phyloP scores from a whole-genome alignment of 768 basidiomycete species.

The Pisolithus marmoratus region DNA sequence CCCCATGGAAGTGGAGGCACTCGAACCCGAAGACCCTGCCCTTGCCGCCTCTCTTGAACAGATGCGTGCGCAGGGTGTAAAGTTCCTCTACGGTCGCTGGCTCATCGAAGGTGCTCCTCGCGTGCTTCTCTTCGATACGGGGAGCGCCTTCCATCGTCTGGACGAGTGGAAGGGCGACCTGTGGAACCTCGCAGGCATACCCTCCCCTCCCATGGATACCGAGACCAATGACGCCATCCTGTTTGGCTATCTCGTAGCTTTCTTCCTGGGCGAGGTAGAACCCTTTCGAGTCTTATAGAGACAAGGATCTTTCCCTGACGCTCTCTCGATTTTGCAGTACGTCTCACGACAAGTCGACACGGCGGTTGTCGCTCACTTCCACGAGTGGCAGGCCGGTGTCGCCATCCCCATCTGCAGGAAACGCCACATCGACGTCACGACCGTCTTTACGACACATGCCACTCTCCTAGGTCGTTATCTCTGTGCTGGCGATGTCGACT shows the following conservation, averaged over 20 bases:
- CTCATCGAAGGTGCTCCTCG: constrained; percentile 95
- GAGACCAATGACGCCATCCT: constrained; percentile 98
- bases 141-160: constrained; percentile 76
- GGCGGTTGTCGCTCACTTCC: constrained; percentile 96
- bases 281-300: too few relatives aligned
- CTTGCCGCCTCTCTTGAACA: constrained; percentile 68
- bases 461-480: constrained; percentile 98
- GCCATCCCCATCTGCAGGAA: constrained; percentile 94
- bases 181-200: constrained; percentile 98
- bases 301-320: constrained; percentile 1
- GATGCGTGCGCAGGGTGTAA: constrained; percentile 89
- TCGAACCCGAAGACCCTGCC: constrained; percentile 80
- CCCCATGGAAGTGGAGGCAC: constrained; percentile 96
- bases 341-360: constrained; percentile 73
- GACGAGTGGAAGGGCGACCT: constrained; percentile 99
- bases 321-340: constrained; percentile 47
- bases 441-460: constrained; percentile 97
- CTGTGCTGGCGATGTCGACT: constrained; percentile 96
- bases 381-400: constrained; percentile 98
- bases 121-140: constrained; percentile 94
- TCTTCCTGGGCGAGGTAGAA: constrained; percentile 95
- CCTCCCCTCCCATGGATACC: constrained; percentile 91
- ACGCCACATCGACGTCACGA: constrained; percentile 96
- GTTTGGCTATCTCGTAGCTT: constrained; percentile 96
- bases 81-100: constrained; percentile 95